These are phyloP conservation scores for Cladophialophora exuberans DNA, from an alignment of 2,329 filamentous ascomycete species.

Conservation along the genomic window DNA sequence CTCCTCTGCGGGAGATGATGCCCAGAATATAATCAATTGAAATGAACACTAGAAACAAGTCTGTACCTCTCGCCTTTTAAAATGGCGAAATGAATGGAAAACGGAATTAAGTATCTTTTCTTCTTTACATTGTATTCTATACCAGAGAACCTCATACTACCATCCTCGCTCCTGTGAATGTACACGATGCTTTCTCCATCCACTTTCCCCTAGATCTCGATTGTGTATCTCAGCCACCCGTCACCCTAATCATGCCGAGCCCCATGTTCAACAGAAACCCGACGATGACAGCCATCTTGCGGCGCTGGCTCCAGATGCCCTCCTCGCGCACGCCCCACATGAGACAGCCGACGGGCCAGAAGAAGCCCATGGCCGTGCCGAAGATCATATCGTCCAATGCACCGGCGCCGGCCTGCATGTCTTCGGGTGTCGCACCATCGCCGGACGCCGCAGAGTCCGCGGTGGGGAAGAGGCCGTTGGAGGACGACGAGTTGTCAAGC, in stretches of 20 bases:
- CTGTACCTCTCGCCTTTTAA: no score
- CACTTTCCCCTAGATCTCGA: no score
- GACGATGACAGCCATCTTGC: constrained; percentile 83
- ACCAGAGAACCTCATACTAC: no score
- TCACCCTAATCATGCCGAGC: constrained; percentile 71
- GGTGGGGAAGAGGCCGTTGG: constrained; percentile 41
- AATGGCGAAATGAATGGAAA: no score
- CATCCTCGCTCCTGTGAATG: no score
- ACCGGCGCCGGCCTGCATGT: constrained; percentile 58
- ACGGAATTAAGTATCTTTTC: no score
- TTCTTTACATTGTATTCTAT: no score
- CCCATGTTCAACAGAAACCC: constrained; percentile 79
- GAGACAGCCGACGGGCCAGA: constrained; percentile 87
- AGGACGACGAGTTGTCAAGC: constrained; percentile 70
- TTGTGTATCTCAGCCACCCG: no score
- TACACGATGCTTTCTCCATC: no score
- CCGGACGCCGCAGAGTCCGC: constrained; percentile 42
- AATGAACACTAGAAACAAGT: no score
- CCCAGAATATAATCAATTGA: no score
- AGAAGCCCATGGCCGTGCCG: constrained; percentile 89
- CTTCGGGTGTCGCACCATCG: constrained; percentile 40
- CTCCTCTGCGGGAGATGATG: no score
- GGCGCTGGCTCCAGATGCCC: constrained; percentile 80
- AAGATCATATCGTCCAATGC: constrained; percentile 83
- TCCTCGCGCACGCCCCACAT: constrained; percentile 86